Percentiles rank a stretch among this genome's conserved stretches.
These are phyloP conservation scores for Steccherinum ochraceum DNA, from an alignment of 768 basidiomycete genomes.

Conservation along the genomic window DNA sequence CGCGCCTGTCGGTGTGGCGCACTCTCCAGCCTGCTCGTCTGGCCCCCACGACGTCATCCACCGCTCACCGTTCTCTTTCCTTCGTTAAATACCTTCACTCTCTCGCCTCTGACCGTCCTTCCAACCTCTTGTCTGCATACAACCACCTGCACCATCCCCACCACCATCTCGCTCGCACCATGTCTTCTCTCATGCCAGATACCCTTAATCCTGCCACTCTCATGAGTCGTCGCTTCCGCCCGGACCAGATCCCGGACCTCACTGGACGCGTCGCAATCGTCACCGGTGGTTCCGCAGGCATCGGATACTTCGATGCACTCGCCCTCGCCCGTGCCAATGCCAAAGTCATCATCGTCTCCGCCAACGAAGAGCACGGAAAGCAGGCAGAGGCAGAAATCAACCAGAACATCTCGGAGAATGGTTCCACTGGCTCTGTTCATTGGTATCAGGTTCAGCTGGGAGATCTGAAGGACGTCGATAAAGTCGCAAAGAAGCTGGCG, in stretches of 20 bases:
- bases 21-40: too few species aligned
- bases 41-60: too few species aligned
- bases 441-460: constrained; percentile 20
- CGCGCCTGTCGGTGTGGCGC: too few species aligned
- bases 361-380: constrained; percentile 21
- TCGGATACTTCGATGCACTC: constrained; percentile 26
- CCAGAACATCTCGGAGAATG: constrained; percentile 15
- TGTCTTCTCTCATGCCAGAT: constrained; percentile 21
- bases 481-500: constrained; percentile 15
- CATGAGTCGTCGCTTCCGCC: constrained; percentile 20
- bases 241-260: constrained; percentile 22
- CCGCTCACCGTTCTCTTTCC: too few species aligned
- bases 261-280: constrained; percentile 22
- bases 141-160: not conserved
- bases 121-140: too few species aligned
- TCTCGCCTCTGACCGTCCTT: too few species aligned
- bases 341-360: constrained; percentile 23
- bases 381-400: constrained; percentile 20
- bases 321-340: constrained; percentile 21
- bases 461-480: constrained; percentile 18
- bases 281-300: constrained; percentile 22
- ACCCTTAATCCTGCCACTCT: constrained; percentile 21
- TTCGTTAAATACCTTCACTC: too few species aligned
- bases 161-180: constrained; percentile 3
- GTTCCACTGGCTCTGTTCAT: constrained; percentile 16